phyloP scores from a whole-genome alignment of 148 eudicot genomes.

The Persicaria tinctoria region DNA sequence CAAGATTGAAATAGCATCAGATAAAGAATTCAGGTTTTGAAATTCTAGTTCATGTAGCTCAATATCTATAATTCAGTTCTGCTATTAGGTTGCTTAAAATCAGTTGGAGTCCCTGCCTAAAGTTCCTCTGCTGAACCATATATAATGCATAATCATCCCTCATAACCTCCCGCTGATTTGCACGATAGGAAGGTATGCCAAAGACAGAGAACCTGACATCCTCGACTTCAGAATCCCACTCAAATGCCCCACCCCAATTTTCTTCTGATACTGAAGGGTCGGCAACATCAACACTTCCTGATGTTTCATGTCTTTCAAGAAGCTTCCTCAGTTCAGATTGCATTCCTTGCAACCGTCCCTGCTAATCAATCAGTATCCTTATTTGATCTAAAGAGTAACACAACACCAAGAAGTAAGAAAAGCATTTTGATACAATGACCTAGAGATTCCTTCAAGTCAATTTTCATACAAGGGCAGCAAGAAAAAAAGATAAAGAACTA shows the following conservation, averaged over 20 bases:
- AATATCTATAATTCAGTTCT: too few relatives aligned
- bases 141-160: too few relatives aligned
- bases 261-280: constrained; percentile 44
- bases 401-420: constrained; percentile 4
- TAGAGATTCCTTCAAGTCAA: neutral
- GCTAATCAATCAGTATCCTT: constrained; percentile 67
- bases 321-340: constrained; percentile 74
- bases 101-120: too few relatives aligned
- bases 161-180: constrained; percentile 90
- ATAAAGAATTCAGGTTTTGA: too few relatives aligned
- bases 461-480: neutral
- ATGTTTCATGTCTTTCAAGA: constrained; percentile 51
- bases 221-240: constrained; percentile 81
- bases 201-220: constrained; percentile 74
- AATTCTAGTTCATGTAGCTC: too few relatives aligned
- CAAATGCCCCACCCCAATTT: constrained; percentile 75
- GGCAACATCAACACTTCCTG: constrained; percentile 33
- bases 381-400: constrained; percentile 55
- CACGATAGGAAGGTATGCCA: constrained; percentile 82
- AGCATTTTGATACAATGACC: neutral
- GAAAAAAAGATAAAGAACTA: too few relatives aligned
- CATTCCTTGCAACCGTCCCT: constrained; percentile 66
- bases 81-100: too few relatives aligned
- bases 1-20: too few relatives aligned
- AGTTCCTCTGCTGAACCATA: too few relatives aligned